Evolutionary conservation across 257 asterid species (phyloP), one percentile per base, ranked within the genome.

Genomic region (Lavandula angustifolia): DNA sequence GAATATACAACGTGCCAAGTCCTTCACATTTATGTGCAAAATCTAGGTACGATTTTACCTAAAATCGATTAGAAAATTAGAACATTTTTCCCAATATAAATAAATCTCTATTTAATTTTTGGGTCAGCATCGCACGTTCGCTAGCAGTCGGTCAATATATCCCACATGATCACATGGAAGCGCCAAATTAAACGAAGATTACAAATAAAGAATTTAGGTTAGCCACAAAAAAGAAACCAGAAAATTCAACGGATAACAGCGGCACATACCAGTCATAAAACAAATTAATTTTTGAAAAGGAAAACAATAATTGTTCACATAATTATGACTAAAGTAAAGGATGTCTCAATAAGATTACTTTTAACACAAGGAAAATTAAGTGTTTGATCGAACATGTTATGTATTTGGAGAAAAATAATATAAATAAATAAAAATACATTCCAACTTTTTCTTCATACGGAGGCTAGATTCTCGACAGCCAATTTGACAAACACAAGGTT

Each of bases 201-300:
- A 42, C 12, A 47, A 13, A 6, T 7, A 47, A 47, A 0, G 4
- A 47, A 37, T 10, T 59, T 4, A 18, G 22, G 38, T 66, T 33
- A 54, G 22, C 64, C 64, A 43, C 29, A 13, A 5, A 46, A 47
- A 64, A 16, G 4, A 6, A 4, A 57, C 13, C 31, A 56, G 12
- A 40, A 54, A 35, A n/a, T 56, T 18, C 9, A 56, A 50, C 59
- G 54, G 66, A 57, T 47, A 49, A 68, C 67, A 68, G 67, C 52
- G 37, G 17, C 66, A 50, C 13, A 27, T 60, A 49, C 67, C 29
- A 48, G 67, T 59, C 67, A 49, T 27, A 13, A 59, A 27, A 38
- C 5, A 35, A 12, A 37, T 55, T 34, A 55, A 55, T 14, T 11
- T 3, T 18, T 59, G 11, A 32, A 12, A 9, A 8, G 0, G 17